Evolutionary conservation across 1,139 yeast species (phyloP).

Genomic region (Eremothecium sinecaudum): DNA sequence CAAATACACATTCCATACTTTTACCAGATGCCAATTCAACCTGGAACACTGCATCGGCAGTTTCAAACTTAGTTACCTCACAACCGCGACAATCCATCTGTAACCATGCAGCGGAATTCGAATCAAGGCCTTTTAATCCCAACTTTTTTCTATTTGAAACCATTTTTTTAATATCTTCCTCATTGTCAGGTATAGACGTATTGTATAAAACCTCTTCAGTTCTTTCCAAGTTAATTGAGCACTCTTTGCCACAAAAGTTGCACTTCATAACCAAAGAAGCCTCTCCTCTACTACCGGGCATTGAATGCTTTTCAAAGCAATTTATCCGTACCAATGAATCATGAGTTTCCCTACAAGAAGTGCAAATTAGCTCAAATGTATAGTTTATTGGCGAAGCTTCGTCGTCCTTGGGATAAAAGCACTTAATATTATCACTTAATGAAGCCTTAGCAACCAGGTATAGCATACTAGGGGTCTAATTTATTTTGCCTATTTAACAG

Average conservation of each 20-base stretch:
- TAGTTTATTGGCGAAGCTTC: constrained; percentile 59
- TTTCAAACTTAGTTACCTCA: constrained; percentile 58
- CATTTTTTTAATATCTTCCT: constrained; percentile 16
- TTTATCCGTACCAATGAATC: constrained; percentile 67
- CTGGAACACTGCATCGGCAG: constrained; percentile 32
- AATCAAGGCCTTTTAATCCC: constrained; percentile 29
- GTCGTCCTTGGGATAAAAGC: constrained; percentile 45
- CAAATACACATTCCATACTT: constrained; percentile 44
- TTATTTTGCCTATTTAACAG: too few relatives aligned
- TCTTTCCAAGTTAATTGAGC: constrained; percentile 21
- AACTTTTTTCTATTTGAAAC: constrained; percentile 22
- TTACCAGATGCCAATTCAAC: constrained; percentile 24
- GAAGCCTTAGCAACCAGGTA: constrained; percentile 22
- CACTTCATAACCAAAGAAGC: constrained; percentile 81
- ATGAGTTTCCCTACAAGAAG: constrained; percentile 70
- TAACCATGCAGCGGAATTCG: constrained; percentile 39
- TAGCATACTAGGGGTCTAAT: constrained; percentile 25
- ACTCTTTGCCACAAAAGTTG: constrained; percentile 29
- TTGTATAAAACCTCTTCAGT: constrained; percentile 33
- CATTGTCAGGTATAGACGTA: constrained; percentile 18
- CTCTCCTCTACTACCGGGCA: constrained; percentile 68
- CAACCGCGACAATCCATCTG: constrained; percentile 82
- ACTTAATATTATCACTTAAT: constrained; percentile 25
- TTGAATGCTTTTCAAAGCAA: constrained; percentile 43
- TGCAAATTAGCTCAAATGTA: constrained; percentile 64